These are phyloP conservation scores for Cryptosporidium ryanae DNA, from an alignment of 169 alveolate species.

Conservation along the genomic window DNA sequence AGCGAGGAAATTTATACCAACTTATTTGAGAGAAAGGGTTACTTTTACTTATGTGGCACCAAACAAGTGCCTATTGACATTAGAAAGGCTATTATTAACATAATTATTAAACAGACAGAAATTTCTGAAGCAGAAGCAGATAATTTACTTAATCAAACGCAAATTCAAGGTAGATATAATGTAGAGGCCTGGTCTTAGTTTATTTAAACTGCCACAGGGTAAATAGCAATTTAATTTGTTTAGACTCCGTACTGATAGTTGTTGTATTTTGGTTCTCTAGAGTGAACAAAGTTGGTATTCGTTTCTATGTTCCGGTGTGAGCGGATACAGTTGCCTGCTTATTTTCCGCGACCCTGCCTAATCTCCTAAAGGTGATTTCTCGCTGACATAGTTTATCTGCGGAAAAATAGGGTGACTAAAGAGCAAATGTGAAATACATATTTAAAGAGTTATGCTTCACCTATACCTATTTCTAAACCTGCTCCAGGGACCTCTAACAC, in stretches of 20 bases:
- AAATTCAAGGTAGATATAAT: slow-evolving; percentile 75
- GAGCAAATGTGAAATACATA: too few species aligned
- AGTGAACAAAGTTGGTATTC: background rate
- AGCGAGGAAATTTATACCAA: slow-evolving; percentile 45
- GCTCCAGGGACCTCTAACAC: too few species aligned
- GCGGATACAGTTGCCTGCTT: too few species aligned
- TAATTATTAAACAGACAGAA: slow-evolving; percentile 28
- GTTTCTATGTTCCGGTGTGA: too few species aligned
- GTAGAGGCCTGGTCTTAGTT: slow-evolving; percentile 75
- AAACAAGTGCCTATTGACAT: slow-evolving; percentile 75
- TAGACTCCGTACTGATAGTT: background rate
- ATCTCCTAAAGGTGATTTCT: too few species aligned
- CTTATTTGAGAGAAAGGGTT: slow-evolving; percentile 68
- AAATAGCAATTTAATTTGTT: background rate
- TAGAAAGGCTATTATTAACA: slow-evolving; percentile 68
- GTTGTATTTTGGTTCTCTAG: background rate
- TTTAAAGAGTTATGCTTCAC: too few species aligned
- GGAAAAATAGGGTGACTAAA: too few species aligned
- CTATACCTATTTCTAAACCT: too few species aligned
- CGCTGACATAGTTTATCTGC: too few species aligned
- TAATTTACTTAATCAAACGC: slow-evolving; percentile 32
- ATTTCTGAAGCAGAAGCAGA: slow-evolving; percentile 70
- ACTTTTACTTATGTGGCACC: slow-evolving; percentile 78
- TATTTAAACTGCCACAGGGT: background rate
- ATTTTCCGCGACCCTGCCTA: too few species aligned